Evolutionary conservation across 2,329 filamentous ascomycete species (phyloP), one percentile per base, ranked within the genome.

Genomic region (Dendrostoma leiphaemia): DNA sequence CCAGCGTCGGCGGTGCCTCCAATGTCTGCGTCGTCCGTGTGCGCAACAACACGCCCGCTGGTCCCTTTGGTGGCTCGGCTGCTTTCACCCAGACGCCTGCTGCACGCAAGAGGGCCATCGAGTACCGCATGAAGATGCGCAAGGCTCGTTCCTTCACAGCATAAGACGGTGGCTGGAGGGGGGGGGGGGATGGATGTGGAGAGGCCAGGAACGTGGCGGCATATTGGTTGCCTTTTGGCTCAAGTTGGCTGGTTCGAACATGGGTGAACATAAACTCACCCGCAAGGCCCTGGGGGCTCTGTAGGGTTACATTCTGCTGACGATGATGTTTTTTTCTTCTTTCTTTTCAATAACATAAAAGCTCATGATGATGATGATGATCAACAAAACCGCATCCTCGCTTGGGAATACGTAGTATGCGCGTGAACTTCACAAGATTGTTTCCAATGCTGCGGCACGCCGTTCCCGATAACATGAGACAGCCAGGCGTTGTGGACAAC

Each of bases 11-110:
- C 48, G 83, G 81, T 24, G 84, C 77, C 12, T 62, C 73, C 56
- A 83, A 84, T 62, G 84, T 88, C 62, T 88, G 85, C 71, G 69
- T 88, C 54, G 83, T 85, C 28, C 80, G 83, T 54, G 74, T 88
- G 54, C 78, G 82, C 64, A 88, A 89, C 72, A 62, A 69, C 3
- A 80, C 85, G 10, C 69, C 76, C 19, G 83, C 84, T 9, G 84
- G 84, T 6, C 85, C 85, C 19, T 88, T 88, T 59, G 85, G 85
- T 63, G 85, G 85, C 51, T 83, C 81, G 13, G 83, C 77, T 28
- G 84, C 83, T 26, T 88, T 88, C 67, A 86, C 83, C 1, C 81
- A 85, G 76, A 77, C 74, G 51, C 54, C 77, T 12, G 74, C 75
- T n/a, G 80, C 79, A 15, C 75, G 79, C 69, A 86, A 85, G 81